Conservation (phyloP, 2,329 filamentous ascomycete species). For the Ceratocystis lukuohia region DNA sequence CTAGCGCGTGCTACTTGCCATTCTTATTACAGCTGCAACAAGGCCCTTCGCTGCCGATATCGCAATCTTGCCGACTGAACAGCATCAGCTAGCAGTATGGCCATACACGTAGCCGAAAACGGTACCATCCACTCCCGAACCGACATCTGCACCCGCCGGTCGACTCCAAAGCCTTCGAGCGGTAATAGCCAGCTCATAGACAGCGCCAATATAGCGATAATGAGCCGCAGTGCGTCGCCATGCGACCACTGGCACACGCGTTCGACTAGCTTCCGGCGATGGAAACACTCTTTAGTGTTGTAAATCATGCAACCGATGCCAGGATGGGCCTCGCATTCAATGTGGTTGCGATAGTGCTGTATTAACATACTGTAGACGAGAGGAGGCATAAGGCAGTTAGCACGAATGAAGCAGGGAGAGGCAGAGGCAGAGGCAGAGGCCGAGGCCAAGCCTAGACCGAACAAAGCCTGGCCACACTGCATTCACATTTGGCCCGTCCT, state of each 20-base stretch:
- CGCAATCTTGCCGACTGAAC: neutral
- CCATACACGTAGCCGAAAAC: neutral
- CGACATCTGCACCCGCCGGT: neutral
- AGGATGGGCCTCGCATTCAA: conserved; percentile 46
- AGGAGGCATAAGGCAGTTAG: neutral
- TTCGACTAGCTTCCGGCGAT: conserved; percentile 25
- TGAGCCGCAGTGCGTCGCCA: neutral
- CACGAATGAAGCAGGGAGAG: neutral
- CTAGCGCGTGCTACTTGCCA: neutral
- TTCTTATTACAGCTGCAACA: conserved; percentile 3
- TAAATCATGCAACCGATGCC: conserved; percentile 44
- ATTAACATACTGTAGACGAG: conserved; percentile 37
- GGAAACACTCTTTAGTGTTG: conserved; percentile 35
- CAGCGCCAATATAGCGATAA: neutral
- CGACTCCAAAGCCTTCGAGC: neutral
- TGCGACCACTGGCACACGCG: neutral
- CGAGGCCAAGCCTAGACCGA: neutral
- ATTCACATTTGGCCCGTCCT: neutral
- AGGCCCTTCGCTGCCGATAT: neutral
- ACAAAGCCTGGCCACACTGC: too few species aligned
- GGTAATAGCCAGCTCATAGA: neutral
- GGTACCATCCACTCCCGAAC: conserved; percentile 2
- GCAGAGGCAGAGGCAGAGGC: neutral
- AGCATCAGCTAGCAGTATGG: neutral
- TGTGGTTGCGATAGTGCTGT: conserved; percentile 44